Conservation (phyloP, 352 stramenopile species). For the Pythium chondricola region DNA sequence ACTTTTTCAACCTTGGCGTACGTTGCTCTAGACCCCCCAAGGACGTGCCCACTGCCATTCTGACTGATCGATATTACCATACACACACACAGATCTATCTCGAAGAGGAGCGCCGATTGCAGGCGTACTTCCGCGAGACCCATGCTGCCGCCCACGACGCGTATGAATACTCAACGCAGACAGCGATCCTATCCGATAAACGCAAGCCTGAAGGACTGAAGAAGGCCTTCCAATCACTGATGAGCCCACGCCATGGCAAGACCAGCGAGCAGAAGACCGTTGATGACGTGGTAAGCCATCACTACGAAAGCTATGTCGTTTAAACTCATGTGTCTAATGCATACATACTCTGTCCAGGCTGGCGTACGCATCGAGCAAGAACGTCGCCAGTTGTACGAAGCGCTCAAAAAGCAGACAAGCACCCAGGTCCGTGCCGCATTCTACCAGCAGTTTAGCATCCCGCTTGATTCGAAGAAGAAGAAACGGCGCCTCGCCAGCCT, state of each 20-base stretch:
- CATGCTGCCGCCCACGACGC: constrained; percentile 26
- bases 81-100: constrained; percentile 35
- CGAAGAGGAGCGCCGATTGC: constrained; percentile 52
- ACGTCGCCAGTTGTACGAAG: constrained; percentile 42
- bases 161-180: constrained; percentile 35
- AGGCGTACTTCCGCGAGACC: constrained; percentile 30
- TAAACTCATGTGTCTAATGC: not conserved
- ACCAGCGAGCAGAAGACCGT: constrained; percentile 18
- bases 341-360: constrained; percentile 23
- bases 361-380: constrained; percentile 50
- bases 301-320: not conserved
- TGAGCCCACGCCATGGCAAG: constrained; percentile 20
- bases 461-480: constrained; percentile 48
- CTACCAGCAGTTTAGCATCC: constrained; percentile 63
- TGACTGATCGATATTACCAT: not conserved
- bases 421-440: constrained; percentile 34
- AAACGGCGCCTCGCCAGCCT: constrained; percentile 60
- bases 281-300: constrained; percentile 25
- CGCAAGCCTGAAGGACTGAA: constrained; percentile 19
- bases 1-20: constrained; percentile 78
- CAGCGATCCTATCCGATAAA: constrained; percentile 4
- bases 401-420: constrained; percentile 44
- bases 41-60: not conserved
- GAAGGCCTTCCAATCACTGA: constrained; percentile 21
- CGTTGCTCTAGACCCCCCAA: constrained; percentile 5